Base-by-base conservation (phyloP, 1,284 basidiomycete species). In the Xerocomus nothofagi region DNA sequence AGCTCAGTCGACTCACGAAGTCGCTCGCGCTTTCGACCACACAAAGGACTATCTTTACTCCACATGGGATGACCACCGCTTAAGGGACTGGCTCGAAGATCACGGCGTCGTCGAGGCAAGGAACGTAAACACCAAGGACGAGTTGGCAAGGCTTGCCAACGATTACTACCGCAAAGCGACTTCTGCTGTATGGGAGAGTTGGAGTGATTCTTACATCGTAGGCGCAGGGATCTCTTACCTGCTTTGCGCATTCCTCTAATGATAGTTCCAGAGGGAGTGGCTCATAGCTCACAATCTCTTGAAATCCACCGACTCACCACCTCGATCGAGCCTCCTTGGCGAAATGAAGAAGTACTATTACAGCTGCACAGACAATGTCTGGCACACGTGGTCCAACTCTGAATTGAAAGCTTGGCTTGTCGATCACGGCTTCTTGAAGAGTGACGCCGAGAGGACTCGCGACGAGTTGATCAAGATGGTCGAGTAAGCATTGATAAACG, bases 11-110 rank as follows among this genome's bases (percentile, higher is more conserved):
- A 82, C 85, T 0, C 73, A 78, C 36, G 74, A 80, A n/a, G 80
- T 78, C 15, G 71, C 70, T 12, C 75, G 76, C 34, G 74, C 74
- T 17, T 67, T 93, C 33, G 86, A 93, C 50, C 82, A 89, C 55
- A 70, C 84, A 27, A 89, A 84, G 65, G 93, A 97, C 69, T 95
- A 93, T 59, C 71, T 93, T 7, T 95, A 90, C 67, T 91, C 88
- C 0, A 80, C 85, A 2, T 96, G 94, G 94, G 82, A 86, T 52
- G 91, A 96, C 59, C 86, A 78, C 61, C 74, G 79, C 54, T 71
- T 91, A 39, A 75, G 81, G 49, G 67, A 67, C 0, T 97, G 86
- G 72, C 81, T 95, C 40, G 82, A 88, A 59, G 76, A 85, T 37
- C 83, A 90, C 62, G 85, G 86, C 29, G 71, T 91, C 31, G 66